Percentiles rank a stretch among this genome's conserved stretches.
Evolutionary conservation across 2,329 filamentous ascomycete genomes (phyloP).

Genomic region (Helotiales sp.): DNA sequence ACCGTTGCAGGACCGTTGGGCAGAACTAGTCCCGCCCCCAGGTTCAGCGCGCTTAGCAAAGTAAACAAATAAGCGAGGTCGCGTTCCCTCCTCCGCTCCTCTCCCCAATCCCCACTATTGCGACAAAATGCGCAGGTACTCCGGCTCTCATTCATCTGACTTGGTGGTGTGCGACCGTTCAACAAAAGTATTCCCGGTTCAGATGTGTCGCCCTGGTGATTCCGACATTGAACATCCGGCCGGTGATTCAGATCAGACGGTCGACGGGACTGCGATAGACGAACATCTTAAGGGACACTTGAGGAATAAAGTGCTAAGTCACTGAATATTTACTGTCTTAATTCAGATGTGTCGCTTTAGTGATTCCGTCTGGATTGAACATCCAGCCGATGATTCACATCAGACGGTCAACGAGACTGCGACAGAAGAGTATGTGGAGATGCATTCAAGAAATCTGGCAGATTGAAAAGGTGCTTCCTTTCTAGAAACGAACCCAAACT

Average conservation of each 20-base stretch:
- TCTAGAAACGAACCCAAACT: neutral
- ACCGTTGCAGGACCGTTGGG: too few relatives aligned
- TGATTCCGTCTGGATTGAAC: too few relatives aligned
- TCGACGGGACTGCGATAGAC: neutral
- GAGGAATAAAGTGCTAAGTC: too few relatives aligned
- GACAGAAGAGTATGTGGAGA: too few relatives aligned
- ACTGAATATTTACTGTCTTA: too few relatives aligned
- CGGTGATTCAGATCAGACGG: neutral
- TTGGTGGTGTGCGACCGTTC: neutral
- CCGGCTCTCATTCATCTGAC: neutral
- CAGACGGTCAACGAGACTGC: neutral
- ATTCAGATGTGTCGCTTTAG: too few relatives aligned
- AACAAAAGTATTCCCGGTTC: neutral
- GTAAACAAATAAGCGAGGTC: slow-evolving; percentile 4
- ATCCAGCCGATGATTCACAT: neutral
- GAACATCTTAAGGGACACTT: neutral
- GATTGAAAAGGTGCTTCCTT: neutral
- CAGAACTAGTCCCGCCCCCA: too few relatives aligned
- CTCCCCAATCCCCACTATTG: neutral
- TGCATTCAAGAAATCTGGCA: too few relatives aligned
- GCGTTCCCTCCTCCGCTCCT: neutral
- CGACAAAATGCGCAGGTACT: neutral
- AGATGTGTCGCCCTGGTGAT: neutral
- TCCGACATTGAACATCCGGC: neutral
- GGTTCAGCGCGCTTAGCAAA: neutral